phyloP scores from a whole-genome alignment of 257 asterid genomes.

The Thymus mandschuricus region DNA sequence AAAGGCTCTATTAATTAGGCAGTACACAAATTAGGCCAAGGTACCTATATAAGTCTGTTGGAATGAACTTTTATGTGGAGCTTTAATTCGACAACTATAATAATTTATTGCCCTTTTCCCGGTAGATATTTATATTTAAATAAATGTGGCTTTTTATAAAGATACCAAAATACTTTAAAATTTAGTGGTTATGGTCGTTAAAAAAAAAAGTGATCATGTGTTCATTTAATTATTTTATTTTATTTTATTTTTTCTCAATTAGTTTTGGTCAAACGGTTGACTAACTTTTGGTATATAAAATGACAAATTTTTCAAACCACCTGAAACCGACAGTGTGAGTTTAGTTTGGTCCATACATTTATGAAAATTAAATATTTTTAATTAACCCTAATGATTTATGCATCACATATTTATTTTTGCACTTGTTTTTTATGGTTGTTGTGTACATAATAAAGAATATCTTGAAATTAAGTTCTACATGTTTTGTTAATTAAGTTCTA shows the following conservation, averaged over 20 bases:
- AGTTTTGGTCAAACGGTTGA: constrained; percentile 25
- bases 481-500: too few relatives aligned
- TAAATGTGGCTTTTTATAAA: not conserved
- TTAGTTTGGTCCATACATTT: constrained; percentile 21
- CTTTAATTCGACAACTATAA: not conserved
- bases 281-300: constrained; percentile 26
- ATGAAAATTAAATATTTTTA: constrained; percentile 15
- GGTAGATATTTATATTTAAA: constrained; percentile 13
- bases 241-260: not conserved
- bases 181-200: too few relatives aligned
- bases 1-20: not conserved
- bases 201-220: not conserved
- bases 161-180: not conserved
- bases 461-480: not conserved
- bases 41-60: not conserved
- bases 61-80: not conserved
- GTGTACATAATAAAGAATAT: constrained; percentile 13
- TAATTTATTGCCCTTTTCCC: not conserved
- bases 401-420: not conserved
- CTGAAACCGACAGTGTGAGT: constrained; percentile 40
- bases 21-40: not conserved
- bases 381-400: constrained; percentile 5
- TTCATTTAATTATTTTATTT: constrained; percentile 1
- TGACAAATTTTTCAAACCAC: constrained; percentile 36
- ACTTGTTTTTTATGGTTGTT: constrained; percentile 21